Evolutionary conservation across 2,329 filamentous ascomycete species (phyloP), one percentile per base, ranked within the genome.

Genomic region (Fusarium anthophilum): DNA sequence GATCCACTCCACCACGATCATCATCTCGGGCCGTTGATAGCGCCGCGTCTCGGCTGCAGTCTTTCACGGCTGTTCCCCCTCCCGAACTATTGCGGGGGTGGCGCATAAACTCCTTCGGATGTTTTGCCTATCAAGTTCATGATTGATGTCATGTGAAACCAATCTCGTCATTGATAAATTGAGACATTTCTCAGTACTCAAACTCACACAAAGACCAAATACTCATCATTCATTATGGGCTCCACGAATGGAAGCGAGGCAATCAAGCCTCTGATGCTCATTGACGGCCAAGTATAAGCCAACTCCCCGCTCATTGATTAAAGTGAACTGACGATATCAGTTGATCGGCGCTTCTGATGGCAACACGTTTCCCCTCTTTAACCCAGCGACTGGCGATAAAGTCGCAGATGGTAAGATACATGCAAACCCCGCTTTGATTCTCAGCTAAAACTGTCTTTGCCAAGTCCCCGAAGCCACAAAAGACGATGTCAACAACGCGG

Each of bases 401-500:
- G 61, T 76, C 4, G 72, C 74, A 4, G 18, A 75, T 14, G 72
- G 74, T 75, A 55, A 24, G n/a, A n/a, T 3, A 13, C 8, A 13
- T n/a, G n/a, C 8, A 8, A 35, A 35, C 20, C 18, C 20, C 15
- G 20, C 35, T 28, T 5, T n/a, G 12, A 1, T 2, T 8, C 8
- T 1, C 13, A 2, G 7, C 18, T 47, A 17, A 70, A 47, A 22
- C 2, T 5, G 11, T 28, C 13, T 10, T 2, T 3, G 1, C 6
- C n/a, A 26, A 76, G 74, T 76, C 8, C 74, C 68, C 3, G 83
- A 87, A 75, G 87, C 87, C 9, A 84, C 81, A n/a, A 80, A 83
- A 57, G 78, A 83, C 18, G 85, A 87, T 75, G 85, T 87, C 37
- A 83, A 89, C 58, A 77, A 78, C 10, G 87, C 87, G 5, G 86